phyloP scores from a whole-genome alignment of 1,284 basidiomycete species.

The Cutaneotrichosporon dermatis region DNA sequence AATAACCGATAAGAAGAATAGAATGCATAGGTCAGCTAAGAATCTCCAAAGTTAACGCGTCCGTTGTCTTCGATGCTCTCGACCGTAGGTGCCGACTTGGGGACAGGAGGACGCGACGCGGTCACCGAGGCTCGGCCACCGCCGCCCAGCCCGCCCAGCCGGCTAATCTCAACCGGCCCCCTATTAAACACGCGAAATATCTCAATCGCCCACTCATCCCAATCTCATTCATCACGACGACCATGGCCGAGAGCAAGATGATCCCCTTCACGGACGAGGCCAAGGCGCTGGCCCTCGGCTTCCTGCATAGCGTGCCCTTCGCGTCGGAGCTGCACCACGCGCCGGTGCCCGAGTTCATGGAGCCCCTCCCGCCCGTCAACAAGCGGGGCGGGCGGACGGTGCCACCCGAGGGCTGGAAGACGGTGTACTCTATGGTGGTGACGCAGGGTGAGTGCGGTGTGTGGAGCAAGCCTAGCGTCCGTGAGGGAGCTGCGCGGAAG shows the following conservation, averaged over 20 bases:
- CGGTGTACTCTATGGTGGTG: slow-evolving; percentile 9
- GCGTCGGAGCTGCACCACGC: not conserved
- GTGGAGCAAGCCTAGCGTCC: too few species aligned
- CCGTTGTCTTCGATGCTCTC: too few species aligned
- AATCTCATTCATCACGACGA: not conserved
- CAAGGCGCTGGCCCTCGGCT: not conserved
- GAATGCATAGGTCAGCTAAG: too few species aligned
- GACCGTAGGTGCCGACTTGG: too few species aligned
- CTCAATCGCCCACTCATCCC: not conserved
- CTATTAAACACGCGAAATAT: too few species aligned
- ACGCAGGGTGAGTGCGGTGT: slow-evolving; percentile 3
- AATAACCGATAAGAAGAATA: not conserved
- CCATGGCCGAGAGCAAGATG: not conserved
- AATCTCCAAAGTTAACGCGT: too few species aligned
- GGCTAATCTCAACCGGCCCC: not conserved
- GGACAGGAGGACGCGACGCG: too few species aligned
- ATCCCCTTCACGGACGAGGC: slow-evolving; percentile 1
- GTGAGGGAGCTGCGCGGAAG: too few species aligned
- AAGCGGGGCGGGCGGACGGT: slow-evolving; percentile 7
- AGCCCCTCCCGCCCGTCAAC: slow-evolving; percentile 14
- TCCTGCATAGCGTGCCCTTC: not conserved
- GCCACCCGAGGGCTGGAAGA: slow-evolving; percentile 4
- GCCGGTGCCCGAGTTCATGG: slow-evolving; percentile 12
- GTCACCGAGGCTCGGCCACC: too few species aligned
- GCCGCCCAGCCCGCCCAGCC: too few species aligned